These are phyloP conservation scores for Curvularia hawaiiensis DNA, from an alignment of 2,329 filamentous ascomycete species.

Conservation along the genomic window DNA sequence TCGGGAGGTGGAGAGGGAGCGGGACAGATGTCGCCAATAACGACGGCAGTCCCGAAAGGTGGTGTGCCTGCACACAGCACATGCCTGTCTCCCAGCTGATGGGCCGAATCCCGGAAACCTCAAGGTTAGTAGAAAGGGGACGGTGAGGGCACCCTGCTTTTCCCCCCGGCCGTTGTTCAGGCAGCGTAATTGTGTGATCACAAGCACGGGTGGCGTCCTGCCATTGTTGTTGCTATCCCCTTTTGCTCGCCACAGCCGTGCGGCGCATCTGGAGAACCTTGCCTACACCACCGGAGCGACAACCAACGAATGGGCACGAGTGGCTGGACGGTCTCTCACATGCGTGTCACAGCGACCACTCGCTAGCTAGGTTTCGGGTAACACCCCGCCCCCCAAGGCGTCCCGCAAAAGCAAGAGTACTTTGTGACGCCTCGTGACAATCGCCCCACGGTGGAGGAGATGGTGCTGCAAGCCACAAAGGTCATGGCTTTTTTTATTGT, in stretches of 20 bases:
- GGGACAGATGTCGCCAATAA: constrained; percentile 25
- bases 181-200: constrained; percentile 27
- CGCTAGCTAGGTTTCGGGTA: constrained; percentile 16
- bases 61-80: constrained; percentile 23
- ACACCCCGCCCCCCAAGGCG: constrained; percentile 17
- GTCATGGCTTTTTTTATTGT: constrained; percentile 4
- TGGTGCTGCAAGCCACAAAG: constrained; percentile 22
- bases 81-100: constrained; percentile 24
- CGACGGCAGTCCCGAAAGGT: constrained; percentile 14
- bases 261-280: constrained; percentile 41
- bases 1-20: constrained; percentile 19
- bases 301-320: constrained; percentile 25
- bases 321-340: constrained; percentile 27
- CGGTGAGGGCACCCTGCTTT: background rate
- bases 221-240: constrained; percentile 26
- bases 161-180: constrained; percentile 14
- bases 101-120: constrained; percentile 11
- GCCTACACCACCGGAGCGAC: constrained; percentile 19
- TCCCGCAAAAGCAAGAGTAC: constrained; percentile 21
- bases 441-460: constrained; percentile 16
- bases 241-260: constrained; percentile 39
- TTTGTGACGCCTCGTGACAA: constrained; percentile 21
- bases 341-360: constrained; percentile 24
- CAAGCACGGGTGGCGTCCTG: constrained; percentile 38
- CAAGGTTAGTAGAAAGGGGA: constrained; percentile 17